Conservation (phyloP, 441 rosid species). For the Cnidoscolus chayamansa region DNA sequence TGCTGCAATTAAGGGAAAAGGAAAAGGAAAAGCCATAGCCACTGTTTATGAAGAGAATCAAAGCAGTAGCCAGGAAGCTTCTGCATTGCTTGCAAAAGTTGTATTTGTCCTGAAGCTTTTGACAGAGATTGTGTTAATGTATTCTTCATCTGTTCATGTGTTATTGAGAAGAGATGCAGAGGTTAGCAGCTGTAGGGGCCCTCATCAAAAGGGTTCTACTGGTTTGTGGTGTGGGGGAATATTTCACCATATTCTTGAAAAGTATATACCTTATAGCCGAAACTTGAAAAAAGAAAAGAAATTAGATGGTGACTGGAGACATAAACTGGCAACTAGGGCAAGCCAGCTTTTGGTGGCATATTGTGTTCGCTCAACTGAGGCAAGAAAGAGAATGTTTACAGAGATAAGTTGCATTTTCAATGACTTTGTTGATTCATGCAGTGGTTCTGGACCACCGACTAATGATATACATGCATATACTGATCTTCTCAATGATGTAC, state of each 20-base stretch:
- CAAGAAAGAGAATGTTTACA: slow-evolving; percentile 76
- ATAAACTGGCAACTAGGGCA: slow-evolving; percentile 78
- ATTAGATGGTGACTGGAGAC: slow-evolving; percentile 87
- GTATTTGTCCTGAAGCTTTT: slow-evolving; percentile 89
- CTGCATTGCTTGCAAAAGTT: slow-evolving; percentile 79
- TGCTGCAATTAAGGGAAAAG: slow-evolving; percentile 75
- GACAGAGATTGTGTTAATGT: slow-evolving; percentile 87
- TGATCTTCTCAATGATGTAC: slow-evolving; percentile 86
- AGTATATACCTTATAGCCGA: slow-evolving; percentile 66
- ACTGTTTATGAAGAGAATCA: slow-evolving; percentile 55
- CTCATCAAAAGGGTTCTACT: slow-evolving; percentile 42
- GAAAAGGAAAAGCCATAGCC: slow-evolving; percentile 92
- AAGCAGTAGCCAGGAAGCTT: slow-evolving; percentile 51
- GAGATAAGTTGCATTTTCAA: slow-evolving; percentile 69
- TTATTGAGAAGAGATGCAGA: slow-evolving; percentile 85
- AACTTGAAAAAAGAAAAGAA: slow-evolving; percentile 70
- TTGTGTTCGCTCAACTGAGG: slow-evolving; percentile 91
- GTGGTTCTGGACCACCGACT: slow-evolving; percentile 57
- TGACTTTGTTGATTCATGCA: slow-evolving; percentile 61
- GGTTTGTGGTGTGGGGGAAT: slow-evolving; percentile 54
- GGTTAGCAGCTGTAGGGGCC: slow-evolving; percentile 49
- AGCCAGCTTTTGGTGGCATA: slow-evolving; percentile 87
- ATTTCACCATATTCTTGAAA: slow-evolving; percentile 80
- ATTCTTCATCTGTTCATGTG: slow-evolving; percentile 76
- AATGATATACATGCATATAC: slow-evolving; percentile 65